These are phyloP conservation scores for Yamadazyma triangularis DNA, from an alignment of 1,139 yeast species.

Conservation along the genomic window DNA sequence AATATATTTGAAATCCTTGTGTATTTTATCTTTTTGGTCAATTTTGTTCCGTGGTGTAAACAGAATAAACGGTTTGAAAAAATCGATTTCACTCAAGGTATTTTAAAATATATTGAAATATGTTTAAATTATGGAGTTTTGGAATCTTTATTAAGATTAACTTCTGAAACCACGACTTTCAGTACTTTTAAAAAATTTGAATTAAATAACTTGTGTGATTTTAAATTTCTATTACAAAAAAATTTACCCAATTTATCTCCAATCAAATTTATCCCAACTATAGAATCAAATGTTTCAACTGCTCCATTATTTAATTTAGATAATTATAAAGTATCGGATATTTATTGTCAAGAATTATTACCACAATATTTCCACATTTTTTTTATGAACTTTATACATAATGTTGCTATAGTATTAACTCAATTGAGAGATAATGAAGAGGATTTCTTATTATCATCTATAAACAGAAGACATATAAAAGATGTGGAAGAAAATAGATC, in stretches of 20 bases:
- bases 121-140: conserved; percentile 61
- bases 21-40: conserved; percentile 56
- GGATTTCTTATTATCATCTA: conserved; percentile 60
- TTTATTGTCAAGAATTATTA: conserved; percentile 26
- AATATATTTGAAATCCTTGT: conserved; percentile 48
- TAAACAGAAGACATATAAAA: conserved; percentile 24
- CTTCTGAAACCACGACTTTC: conserved; percentile 58
- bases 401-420: conserved; percentile 75
- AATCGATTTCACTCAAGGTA: conserved; percentile 44
- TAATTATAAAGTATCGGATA: conserved; percentile 16
- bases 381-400: conserved; percentile 58
- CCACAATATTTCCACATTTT: conserved; percentile 49
- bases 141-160: conserved; percentile 67
- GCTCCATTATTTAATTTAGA: conserved; percentile 2
- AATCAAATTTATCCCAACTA: conserved; percentile 17
- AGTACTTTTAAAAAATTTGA: conserved; percentile 29
- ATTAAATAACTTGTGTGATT: conserved; percentile 53
- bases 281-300: conserved; percentile 4
- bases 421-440: conserved; percentile 84
- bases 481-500: conserved; percentile 7
- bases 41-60: conserved; percentile 72
- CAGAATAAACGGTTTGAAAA: conserved; percentile 45
- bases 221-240: conserved; percentile 62
- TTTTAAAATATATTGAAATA: conserved; percentile 35
- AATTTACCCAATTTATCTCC: conserved; percentile 57